These are phyloP conservation scores for Penicillium goetzii DNA, from an alignment of 495 filamentous ascomycete genomes.

Conservation along the genomic window DNA sequence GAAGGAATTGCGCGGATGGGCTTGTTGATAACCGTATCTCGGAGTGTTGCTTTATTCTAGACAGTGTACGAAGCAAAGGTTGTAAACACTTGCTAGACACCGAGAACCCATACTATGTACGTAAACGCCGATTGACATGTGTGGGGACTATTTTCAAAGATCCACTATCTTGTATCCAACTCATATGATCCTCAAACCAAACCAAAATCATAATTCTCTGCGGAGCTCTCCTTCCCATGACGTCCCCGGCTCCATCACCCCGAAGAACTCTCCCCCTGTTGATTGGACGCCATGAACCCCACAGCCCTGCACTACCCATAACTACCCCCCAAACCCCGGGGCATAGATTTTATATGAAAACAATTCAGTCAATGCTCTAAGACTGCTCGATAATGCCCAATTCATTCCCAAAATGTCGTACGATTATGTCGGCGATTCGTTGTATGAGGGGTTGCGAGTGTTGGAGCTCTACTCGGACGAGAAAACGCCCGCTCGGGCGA, in stretches of 20 bases:
- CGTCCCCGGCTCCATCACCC: not conserved
- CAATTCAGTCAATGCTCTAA: not conserved
- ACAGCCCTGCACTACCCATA: slow-evolving; percentile 7
- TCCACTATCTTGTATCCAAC: not conserved
- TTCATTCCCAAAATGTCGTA: not conserved
- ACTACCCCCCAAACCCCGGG: not conserved
- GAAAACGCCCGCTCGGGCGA: slow-evolving; percentile 23
- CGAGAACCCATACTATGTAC: not conserved
- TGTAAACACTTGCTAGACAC: not conserved
- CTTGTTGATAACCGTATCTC: slow-evolving; percentile 16
- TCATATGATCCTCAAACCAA: not conserved
- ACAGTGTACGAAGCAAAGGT: too few relatives aligned
- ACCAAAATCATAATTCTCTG: not conserved
- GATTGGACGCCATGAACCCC: slow-evolving; percentile 7
- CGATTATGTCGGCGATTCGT: not conserved
- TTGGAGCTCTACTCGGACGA: slow-evolving; percentile 21
- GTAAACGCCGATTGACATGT: not conserved
- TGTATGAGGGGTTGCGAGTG: not conserved
- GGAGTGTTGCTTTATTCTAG: too few relatives aligned
- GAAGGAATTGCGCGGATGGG: slow-evolving; percentile 11
- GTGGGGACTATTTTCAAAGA: not conserved
- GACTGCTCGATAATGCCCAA: not conserved
- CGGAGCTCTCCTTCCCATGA: not conserved
- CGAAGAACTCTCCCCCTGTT: not conserved
- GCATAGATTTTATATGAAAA: not conserved